Percentiles rank a stretch among this genome's conserved stretches.
These are phyloP conservation scores for Cochlearia excelsa DNA, from an alignment of 345 rosid species.

Conservation along the genomic window DNA sequence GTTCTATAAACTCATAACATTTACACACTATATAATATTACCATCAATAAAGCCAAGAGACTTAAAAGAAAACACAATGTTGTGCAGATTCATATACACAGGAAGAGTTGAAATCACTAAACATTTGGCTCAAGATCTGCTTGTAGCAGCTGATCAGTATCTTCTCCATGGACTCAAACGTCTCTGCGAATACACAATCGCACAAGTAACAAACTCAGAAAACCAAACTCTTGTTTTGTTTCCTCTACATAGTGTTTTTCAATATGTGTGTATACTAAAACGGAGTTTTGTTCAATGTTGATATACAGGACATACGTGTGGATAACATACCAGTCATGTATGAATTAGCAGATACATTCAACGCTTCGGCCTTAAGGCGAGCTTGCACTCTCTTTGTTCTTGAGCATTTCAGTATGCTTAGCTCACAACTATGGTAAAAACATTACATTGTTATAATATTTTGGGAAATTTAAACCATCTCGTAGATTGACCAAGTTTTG, in stretches of 20 bases:
- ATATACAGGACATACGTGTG: conserved; percentile 49
- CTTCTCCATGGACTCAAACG: conserved; percentile 68
- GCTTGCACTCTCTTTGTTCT: conserved; percentile 64
- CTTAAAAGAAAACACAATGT: conserved; percentile 12
- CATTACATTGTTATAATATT: no score
- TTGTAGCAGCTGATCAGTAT: conserved; percentile 82
- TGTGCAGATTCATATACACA: conserved; percentile 66
- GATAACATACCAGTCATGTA: conserved; percentile 61
- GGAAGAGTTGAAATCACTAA: conserved; percentile 48
- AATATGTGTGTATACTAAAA: no score
- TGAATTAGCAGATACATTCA: conserved; percentile 62
- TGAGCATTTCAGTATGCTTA: conserved; percentile 51
- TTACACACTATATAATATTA: background rate
- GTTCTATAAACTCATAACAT: background rate
- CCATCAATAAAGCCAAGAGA: background rate
- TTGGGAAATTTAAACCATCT: no score
- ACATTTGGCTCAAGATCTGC: conserved; percentile 64
- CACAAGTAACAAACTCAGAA: conserved; percentile 44
- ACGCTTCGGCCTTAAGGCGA: conserved; percentile 53
- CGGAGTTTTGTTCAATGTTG: background rate
- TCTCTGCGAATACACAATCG: conserved; percentile 62
- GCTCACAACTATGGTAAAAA: conserved; percentile 51
- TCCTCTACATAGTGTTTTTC: background rate
- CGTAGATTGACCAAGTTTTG: no score
- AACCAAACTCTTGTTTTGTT: no score